Evolutionary conservation across 192 early-diverging fungal genomes (phyloP).

Genomic region (Linnemannia exigua): DNA sequence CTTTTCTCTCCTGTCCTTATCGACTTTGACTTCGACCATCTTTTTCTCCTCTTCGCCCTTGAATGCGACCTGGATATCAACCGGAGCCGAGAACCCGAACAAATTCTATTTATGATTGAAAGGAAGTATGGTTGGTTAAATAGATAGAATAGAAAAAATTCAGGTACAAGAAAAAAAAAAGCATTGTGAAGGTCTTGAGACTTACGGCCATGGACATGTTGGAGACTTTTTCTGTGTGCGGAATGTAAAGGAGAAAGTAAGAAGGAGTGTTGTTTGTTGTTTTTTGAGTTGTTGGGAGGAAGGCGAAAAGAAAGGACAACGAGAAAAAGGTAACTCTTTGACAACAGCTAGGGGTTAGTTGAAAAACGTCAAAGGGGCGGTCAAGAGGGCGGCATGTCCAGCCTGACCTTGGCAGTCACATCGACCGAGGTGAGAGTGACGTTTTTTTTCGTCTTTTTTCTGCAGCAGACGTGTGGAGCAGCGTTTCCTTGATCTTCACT

Average conservation of each 20-base stretch:
- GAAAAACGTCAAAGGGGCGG: not conserved
- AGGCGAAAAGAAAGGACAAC: not conserved
- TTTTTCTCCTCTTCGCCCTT: conserved; percentile 91
- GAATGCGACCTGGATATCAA: conserved; percentile 91
- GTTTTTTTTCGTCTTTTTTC: conserved; percentile 12
- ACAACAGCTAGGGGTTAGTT: not conserved
- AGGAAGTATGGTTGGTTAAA: not conserved
- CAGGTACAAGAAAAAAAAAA: not conserved
- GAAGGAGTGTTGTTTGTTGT: not conserved
- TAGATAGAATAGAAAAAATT: not conserved
- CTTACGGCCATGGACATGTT: conserved; percentile 45
- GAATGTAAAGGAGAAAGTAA: not conserved
- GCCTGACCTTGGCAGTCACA: conserved; percentile 9
- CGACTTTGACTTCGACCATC: conserved; percentile 92
- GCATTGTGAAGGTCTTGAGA: not conserved
- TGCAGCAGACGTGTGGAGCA: not conserved
- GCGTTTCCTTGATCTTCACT: not conserved
- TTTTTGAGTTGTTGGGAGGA: not conserved
- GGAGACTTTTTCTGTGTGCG: not conserved
- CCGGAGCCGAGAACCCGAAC: conserved; percentile 87
- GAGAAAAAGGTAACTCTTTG: not conserved
- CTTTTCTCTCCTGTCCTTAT: conserved; percentile 92
- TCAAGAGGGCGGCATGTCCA: not conserved
- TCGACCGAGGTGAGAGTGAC: not conserved
- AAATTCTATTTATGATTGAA: conserved; percentile 58